phyloP scores from a whole-genome alignment of 1,139 yeast genomes.

The Torulaspora pretoriensis region DNA sequence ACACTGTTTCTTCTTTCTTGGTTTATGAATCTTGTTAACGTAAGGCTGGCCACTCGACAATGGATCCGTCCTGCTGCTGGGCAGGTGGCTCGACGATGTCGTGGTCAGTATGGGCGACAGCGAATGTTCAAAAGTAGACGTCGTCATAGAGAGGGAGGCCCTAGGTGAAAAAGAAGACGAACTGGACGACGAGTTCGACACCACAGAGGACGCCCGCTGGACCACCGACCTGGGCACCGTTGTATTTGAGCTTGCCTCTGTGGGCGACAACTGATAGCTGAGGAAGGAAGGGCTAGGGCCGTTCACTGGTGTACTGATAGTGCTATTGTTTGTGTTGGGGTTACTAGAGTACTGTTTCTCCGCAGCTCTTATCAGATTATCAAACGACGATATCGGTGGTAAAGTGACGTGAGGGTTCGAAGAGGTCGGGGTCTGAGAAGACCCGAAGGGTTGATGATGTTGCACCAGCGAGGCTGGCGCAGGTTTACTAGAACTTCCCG shows the following conservation, averaged over 20 bases:
- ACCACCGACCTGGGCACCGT: slow-evolving; percentile 11
- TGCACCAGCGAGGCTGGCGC: not conserved
- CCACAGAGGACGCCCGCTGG: slow-evolving; percentile 7
- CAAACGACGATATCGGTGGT: slow-evolving; percentile 33
- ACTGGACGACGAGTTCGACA: slow-evolving; percentile 5
- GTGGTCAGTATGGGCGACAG: slow-evolving; percentile 1
- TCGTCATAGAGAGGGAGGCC: slow-evolving; percentile 3
- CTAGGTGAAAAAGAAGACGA: slow-evolving; percentile 7
- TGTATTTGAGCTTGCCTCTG: slow-evolving; percentile 4
- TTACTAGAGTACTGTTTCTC: slow-evolving; percentile 14
- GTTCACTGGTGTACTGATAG: slow-evolving; percentile 2
- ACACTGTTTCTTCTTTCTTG: slow-evolving; percentile 77
- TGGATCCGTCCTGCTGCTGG: slow-evolving; percentile 1
- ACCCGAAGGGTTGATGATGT: slow-evolving; percentile 6
- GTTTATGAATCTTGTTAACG: slow-evolving; percentile 35
- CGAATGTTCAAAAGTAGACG: slow-evolving; percentile 2
- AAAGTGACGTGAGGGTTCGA: slow-evolving; percentile 18
- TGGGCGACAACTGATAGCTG: slow-evolving; percentile 9
- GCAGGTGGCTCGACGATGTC: slow-evolving; percentile 2
- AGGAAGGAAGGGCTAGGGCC: slow-evolving; percentile 3
- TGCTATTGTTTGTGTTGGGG: slow-evolving; percentile 3
- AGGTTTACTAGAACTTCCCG: slow-evolving; percentile 1
- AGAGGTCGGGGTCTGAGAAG: slow-evolving; percentile 2
- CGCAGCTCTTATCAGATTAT: slow-evolving; percentile 21
- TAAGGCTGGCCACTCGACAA: not conserved